Base-by-base conservation (phyloP, 2,329 filamentous ascomycete species). In the Leptographium lundbergii region DNA sequence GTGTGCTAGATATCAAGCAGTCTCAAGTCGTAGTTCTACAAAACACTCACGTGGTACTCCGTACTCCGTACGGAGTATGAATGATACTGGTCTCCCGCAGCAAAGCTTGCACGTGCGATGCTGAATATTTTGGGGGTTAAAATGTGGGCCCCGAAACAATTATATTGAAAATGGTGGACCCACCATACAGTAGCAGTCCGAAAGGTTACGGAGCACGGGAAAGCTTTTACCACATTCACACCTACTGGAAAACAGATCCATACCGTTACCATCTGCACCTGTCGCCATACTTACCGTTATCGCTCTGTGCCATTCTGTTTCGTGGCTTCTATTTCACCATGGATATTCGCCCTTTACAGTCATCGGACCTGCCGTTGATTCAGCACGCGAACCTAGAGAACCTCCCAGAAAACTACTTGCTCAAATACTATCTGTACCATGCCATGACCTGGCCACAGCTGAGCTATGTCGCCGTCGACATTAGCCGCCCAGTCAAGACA, bases 381-480 rank as follows among this genome's bases (percentile, higher is more conserved):
- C 94, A 99, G 77, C 91, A 95, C 74, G 92, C 92, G 70, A 97
- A 99, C 79, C 91, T 99, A 71, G 95, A 95, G 72, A 99, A 99
- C 78, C 82, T 99, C 58, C 94, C 94, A 65, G 94, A 99, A 75
- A 99, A 99, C 80, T 99, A 99, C 82, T 97, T 97, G 73, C 89
- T 96, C 75, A 99, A 99, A 81, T 99, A 99, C 81, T 99, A 99
- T 78, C 85, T 99, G 69, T 99, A 99, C 82, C 94, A 99, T 75
- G 91, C 92, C 19, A 85, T 97, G 65, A 95, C 91, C 67, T 99
- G 94, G 94, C 94, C 94, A 53, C 92, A 97, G 75, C 84, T 99
- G 65, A 92, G 87, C 74, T 97, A 91, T 74, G 92, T 99, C 60
- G 94, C 94, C 66, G 91, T 99, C 67, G 92, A 97, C 73, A 86